A percentile compares a stretch with the other conserved stretches of the same genome.
phyloP scores from a whole-genome alignment of 257 asterid genomes.

The Verbascum thapsus region DNA sequence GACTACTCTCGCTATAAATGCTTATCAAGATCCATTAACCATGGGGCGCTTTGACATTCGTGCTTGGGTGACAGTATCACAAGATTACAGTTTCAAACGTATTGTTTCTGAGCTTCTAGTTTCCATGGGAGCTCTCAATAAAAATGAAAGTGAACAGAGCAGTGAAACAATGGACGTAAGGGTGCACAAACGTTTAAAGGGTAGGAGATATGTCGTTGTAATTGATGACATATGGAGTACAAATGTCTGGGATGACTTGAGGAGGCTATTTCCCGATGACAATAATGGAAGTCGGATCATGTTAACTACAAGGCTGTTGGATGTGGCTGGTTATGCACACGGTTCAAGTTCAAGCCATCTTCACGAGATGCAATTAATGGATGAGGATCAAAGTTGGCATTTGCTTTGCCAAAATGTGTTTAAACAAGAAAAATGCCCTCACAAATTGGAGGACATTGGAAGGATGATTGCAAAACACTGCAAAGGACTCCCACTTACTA shows the following conservation, averaged over 20 bases:
- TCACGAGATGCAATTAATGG: conserved; percentile 7
- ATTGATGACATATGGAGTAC: conserved; percentile 27
- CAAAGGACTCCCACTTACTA: conserved; percentile 24
- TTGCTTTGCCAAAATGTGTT: conserved; percentile 13
- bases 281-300: conserved; percentile 19
- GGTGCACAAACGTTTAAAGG: conserved; percentile 11
- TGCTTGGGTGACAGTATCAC: conserved; percentile 3
- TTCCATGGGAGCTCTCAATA: not conserved
- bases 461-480: conserved; percentile 15
- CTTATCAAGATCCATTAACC: not conserved
- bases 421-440: not conserved
- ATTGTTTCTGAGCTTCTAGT: not conserved
- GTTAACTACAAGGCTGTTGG: not conserved
- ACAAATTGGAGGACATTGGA: not conserved
- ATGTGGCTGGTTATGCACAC: conserved; percentile 21
- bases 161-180: not conserved
- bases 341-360: not conserved
- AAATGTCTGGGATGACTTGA: conserved; percentile 19
- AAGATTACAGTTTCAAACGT: not conserved
- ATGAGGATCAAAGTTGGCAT: conserved; percentile 5
- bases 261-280: conserved; percentile 17
- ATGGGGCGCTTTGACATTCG: not conserved
- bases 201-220: conserved; percentile 9
- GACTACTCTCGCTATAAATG: not conserved
- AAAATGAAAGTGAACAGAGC: not conserved